Conservation (phyloP, 1,284 basidiomycete genomes). For the Golubevia pallescens region DNA sequence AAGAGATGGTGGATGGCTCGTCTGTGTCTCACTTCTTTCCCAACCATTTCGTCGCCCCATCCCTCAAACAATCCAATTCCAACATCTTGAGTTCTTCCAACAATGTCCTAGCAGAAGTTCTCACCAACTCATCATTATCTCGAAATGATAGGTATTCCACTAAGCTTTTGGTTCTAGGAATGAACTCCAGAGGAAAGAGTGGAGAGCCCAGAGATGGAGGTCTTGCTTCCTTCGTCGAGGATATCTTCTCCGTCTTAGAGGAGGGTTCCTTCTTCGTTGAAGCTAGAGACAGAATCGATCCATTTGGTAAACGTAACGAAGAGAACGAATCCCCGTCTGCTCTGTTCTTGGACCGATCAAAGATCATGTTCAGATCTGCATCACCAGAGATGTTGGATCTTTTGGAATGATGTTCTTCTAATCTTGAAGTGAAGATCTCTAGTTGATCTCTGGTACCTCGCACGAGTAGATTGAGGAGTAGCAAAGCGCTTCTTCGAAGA, state of each 20-base stretch:
- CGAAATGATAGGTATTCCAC: conserved; percentile 9
- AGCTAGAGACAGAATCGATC: conserved; percentile 23
- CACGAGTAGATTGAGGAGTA: conserved; percentile 41
- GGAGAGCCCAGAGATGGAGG: conserved; percentile 6
- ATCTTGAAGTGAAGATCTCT: conserved; percentile 8
- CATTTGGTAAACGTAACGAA: conserved; percentile 34
- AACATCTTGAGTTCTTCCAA: conserved; percentile 21
- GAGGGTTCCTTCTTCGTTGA: background rate
- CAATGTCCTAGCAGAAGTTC: conserved; percentile 33
- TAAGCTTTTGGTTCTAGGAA: conserved; percentile 18
- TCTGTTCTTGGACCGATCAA: background rate
- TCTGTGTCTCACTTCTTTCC: no score
- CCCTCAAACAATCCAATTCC: conserved; percentile 10
- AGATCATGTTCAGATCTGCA: no score
- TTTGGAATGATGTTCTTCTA: background rate
- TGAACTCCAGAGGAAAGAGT: conserved; percentile 16
- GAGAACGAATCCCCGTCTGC: conserved; percentile 8
- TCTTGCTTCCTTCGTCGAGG: background rate
- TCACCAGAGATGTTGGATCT: conserved; percentile 6
- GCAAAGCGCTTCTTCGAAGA: conserved; percentile 45
- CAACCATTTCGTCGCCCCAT: no score
- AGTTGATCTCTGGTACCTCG: conserved; percentile 35
- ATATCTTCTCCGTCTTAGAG: background rate
- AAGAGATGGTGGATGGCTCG: no score
- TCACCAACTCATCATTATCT: conserved; percentile 38